Percentiles rank a stretch among this genome's conserved stretches.
phyloP scores from a whole-genome alignment of 2,329 filamentous ascomycete genomes.

The Epichloe sibirici region DNA sequence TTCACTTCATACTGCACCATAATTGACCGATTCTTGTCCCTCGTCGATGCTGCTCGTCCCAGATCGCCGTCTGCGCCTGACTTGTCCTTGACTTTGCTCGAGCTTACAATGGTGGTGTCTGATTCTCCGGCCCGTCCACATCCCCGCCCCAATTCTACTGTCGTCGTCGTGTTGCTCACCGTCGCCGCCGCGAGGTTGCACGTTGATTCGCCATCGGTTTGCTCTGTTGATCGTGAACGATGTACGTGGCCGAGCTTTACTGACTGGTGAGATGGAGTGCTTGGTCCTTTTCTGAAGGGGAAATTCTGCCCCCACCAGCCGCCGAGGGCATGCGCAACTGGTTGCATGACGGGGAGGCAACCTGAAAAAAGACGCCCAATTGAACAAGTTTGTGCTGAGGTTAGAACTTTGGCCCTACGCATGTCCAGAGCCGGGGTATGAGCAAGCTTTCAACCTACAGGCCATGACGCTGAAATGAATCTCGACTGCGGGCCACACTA shows the following conservation, averaged over 20 bases:
- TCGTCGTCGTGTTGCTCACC: not conserved
- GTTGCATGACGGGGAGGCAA: conserved; percentile 5
- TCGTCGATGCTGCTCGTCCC: not conserved
- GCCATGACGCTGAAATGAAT: conserved; percentile 2
- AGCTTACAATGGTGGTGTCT: not conserved
- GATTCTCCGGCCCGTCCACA: not conserved
- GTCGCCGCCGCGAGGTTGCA: not conserved
- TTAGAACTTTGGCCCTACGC: not conserved
- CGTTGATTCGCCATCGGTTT: not conserved
- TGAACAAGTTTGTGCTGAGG: no score
- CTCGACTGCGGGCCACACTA: conserved; percentile 1
- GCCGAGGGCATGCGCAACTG: conserved; percentile 2
- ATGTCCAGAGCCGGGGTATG: not conserved
- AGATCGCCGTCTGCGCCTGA: not conserved
- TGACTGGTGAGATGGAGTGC: not conserved
- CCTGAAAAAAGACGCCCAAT: not conserved
- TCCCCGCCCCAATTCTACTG: not conserved
- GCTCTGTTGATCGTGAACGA: not conserved
- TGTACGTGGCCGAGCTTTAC: not conserved
- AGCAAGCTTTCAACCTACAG: not conserved
- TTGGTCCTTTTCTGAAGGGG: not conserved
- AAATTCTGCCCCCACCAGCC: conserved; percentile 5
- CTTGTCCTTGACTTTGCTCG: not conserved
- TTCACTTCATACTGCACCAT: conserved; percentile 1
- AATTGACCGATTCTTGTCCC: not conserved